These are phyloP conservation scores for Lentinus polychrous DNA, from an alignment of 1,284 basidiomycete genomes.

Conservation along the genomic window DNA sequence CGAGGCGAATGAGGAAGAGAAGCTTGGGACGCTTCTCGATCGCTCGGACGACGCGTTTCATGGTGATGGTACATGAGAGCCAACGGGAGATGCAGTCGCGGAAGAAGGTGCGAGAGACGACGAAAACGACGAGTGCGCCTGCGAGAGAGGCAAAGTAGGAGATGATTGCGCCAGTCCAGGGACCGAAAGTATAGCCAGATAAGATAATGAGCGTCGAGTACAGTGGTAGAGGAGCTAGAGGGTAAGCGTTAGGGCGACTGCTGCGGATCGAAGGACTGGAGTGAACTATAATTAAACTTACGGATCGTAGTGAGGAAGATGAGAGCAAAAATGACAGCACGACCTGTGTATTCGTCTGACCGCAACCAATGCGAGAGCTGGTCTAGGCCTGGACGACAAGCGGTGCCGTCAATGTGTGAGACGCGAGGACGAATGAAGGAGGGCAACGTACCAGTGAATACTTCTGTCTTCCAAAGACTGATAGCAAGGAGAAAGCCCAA, in stretches of 20 bases:
- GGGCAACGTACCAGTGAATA: constrained; percentile 54
- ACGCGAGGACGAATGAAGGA: neutral
- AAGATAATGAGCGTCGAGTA: constrained; percentile 86
- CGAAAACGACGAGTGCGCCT: constrained; percentile 75
- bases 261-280: neutral
- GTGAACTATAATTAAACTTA: constrained; percentile 36
- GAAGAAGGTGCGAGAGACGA: constrained; percentile 67
- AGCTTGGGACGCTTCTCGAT: constrained; percentile 81
- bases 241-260: neutral
- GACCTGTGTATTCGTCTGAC: constrained; percentile 58
- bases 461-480: constrained; percentile 64
- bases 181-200: constrained; percentile 82
- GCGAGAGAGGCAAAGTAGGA: constrained; percentile 81
- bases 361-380: constrained; percentile 67
- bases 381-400: constrained; percentile 49
- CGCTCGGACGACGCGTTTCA: constrained; percentile 76
- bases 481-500: constrained; percentile 66
- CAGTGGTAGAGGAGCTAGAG: constrained; percentile 69
- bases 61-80: constrained; percentile 56
- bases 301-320: constrained; percentile 81
- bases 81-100: constrained; percentile 63
- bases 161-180: constrained; percentile 72
- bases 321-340: constrained; percentile 65
- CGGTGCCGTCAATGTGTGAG: neutral
- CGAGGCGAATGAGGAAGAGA: constrained; percentile 81